Base-by-base conservation (phyloP, 1,139 yeast genomes). In the Debaryomycetaceae sp. region DNA sequence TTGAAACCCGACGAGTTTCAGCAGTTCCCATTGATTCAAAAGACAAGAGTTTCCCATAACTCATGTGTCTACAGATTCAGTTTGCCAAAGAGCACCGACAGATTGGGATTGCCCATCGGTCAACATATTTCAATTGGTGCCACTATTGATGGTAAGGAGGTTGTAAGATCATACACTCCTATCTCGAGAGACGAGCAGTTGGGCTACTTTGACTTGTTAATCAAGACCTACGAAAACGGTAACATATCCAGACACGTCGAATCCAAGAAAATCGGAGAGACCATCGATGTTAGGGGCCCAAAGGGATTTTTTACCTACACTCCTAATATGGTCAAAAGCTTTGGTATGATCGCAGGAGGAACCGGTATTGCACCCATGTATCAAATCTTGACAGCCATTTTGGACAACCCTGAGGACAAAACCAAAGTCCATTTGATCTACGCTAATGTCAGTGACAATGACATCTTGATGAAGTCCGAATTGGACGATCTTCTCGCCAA, bases 331-430 rank as follows among this genome's bases (percentile, higher is more conserved):
- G 93, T 80, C 69, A 80, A 86, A 58, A 75, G 82, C 52, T 80
- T 95, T 60, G 86, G 87, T 45, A 78, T 93, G 72, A 76, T 93
- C 58, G 98, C 97, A 55, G 99, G 97, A 56, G 99, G 99, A 61
- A 79, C 95, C 41, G 98, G 98, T 68, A 89, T 93, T 68, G 88
- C 97, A 30, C 99, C 98, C 50, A 77, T 91, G 75, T 90, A 78
- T 76, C 99, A 93, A 72, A 70, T 93, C 64, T 68, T 88, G 53
- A 83, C 81, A 56, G 82, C 82, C 52, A 77, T 86, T 57, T 70
- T 84, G 62, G 75, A 76, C 58, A 81, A 90, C 73, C 89, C 95
- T 39, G 70, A 69, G 35, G 98, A 91, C 71, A 85, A 87, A 65
- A 93, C 98, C 59, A 85, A 86, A 74, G 80, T 93, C 51, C 76